Base-by-base conservation (phyloP, 805 yeast genomes). In the Candida piceae region DNA sequence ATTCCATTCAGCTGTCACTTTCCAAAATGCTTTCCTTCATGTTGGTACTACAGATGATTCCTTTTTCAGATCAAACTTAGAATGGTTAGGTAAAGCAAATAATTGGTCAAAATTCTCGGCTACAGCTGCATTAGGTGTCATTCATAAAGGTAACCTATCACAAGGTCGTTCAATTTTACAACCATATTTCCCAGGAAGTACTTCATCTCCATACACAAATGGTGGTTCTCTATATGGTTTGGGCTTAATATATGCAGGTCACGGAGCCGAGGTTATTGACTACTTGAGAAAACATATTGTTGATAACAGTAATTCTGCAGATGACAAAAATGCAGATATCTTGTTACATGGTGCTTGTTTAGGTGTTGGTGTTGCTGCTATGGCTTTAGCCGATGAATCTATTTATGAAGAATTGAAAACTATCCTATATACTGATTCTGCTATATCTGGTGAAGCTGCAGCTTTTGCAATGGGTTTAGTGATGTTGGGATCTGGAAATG, bases 61-160 rank as follows among this genome's bases (percentile, higher is more conserved):
- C 0, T 93, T 93, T 55, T 84, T 90, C 64, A 75, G 96, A 58
- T 75, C 82, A 30, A 93, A 93, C 57, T 69, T 88, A 53, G 96
- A 90, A 53, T 93, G 97, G 97, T 70, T 93, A 48, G 94, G 95
- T 30, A 86, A 88, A 63, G 97, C 98, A n/a, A 81, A 90, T 32
- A 88, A 90, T 62, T 93, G 98, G 98, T 88, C 97, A 5, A 93
- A 90, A 58, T 93, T 93, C 60, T 80, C 96, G 0, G 97, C 97
- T 2, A 90, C 97, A 11, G 97, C 97, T 7, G 97, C 97, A 11
- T 68, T 93, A 43, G 98, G 98, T 57, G 97, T 90, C 21, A 89
- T 93, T 49, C 97, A 93, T 60, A 84, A 83, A 55, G 97, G 98
- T 36, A 90, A 90, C 60, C 70, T 93, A 40, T 76, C 95, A 0